Base-by-base conservation (phyloP, 768 basidiomycete genomes). In the Baorangia bicolor region DNA sequence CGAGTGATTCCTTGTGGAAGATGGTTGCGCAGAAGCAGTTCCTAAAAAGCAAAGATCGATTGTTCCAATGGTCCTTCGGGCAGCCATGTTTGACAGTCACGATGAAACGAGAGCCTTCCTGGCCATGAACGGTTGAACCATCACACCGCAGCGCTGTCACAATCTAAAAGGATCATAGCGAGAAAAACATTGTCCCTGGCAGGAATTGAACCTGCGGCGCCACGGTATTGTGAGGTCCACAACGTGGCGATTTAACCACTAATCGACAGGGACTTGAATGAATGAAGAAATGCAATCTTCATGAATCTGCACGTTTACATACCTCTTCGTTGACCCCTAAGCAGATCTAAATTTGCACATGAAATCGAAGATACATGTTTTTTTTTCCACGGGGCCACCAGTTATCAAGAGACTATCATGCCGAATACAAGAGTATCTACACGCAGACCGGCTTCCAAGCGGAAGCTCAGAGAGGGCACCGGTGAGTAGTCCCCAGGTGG, bases 11-110 rank as follows among this genome's bases (percentile, higher is more conserved):
- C 90, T 78, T 0, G 90, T 90, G 2, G 81, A 78, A 4, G 90
- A 91, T 4, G 90, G 90, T 60, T 87, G 85, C 3, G 90, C 89
- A 20, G 90, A 91, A 16, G 88, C 88, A 1, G 89, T 92, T 21
- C 90, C 90, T 23, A 92, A 78, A 67, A 92, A 92, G 8, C 86
- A 90, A 41, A 92, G 69, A 46, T 79, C 81, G 2, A 90, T 51
- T 0, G 78, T 49, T 21, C 69, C 69, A 27, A 73, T 50, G 2
- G 53, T 53, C 37, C 31, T 64, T 41, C 64, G 71, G 4, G 44
- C 8, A 41, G 53, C 23, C 67, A 68, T 68, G 53, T 14, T 55
- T 8, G 38, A 42, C 8, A 27, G 20, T 27, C 38, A 27, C 1
- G 16, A n/a, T 10, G 2, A 23, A 4, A 12, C 8, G 28, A 28